phyloP scores from a whole-genome alignment of 1,139 yeast genomes.

The Geotrichum bryndzae region DNA sequence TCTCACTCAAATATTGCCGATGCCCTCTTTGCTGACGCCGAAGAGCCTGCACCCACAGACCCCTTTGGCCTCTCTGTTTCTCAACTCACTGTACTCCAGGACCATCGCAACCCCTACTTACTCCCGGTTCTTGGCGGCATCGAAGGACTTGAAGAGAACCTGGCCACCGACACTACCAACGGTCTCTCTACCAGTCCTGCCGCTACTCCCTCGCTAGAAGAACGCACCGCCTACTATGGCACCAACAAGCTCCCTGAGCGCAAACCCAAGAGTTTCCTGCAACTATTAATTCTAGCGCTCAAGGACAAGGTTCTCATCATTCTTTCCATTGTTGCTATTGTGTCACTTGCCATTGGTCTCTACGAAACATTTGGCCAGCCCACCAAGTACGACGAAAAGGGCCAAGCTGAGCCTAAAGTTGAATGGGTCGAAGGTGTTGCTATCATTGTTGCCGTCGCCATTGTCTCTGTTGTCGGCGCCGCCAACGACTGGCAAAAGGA shows the following conservation, averaged over 20 bases:
- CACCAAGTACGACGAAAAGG: slow-evolving; percentile 69
- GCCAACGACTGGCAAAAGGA: slow-evolving; percentile 95
- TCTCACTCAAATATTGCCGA: not conserved
- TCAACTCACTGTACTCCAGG: slow-evolving; percentile 36
- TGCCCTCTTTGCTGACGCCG: not conserved
- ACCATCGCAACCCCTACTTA: slow-evolving; percentile 39
- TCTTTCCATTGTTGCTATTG: slow-evolving; percentile 76
- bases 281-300: slow-evolving; percentile 74
- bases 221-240: slow-evolving; percentile 45
- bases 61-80: slow-evolving; percentile 24
- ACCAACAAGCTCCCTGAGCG: slow-evolving; percentile 64
- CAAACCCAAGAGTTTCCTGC: slow-evolving; percentile 58
- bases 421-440: slow-evolving; percentile 99
- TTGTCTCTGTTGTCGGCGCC: slow-evolving; percentile 90
- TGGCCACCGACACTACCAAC: too few species aligned
- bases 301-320: slow-evolving; percentile 86
- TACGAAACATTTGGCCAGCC: slow-evolving; percentile 90
- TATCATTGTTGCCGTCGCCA: slow-evolving; percentile 80
- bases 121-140: slow-evolving; percentile 32
- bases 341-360: slow-evolving; percentile 83
- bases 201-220: not conserved
- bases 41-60: not conserved
- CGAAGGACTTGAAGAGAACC: slow-evolving; percentile 13
- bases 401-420: slow-evolving; percentile 66
- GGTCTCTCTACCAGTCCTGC: not conserved